Conservation (phyloP, 2,329 filamentous ascomycete species). For the Fusarium sp. region DNA sequence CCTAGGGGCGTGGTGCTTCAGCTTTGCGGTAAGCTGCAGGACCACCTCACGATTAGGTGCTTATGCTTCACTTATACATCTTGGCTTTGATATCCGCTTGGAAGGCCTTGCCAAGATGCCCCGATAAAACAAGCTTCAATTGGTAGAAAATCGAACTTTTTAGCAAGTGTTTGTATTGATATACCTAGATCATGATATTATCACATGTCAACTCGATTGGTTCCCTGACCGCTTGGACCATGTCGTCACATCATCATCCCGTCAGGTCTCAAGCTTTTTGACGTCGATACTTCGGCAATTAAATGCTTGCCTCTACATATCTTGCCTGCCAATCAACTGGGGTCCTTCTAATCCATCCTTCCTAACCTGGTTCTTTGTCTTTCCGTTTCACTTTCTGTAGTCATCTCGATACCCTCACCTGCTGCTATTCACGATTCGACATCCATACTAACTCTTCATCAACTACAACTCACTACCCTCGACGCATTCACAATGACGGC, state of each 20-base stretch:
- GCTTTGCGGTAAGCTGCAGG: not conserved
- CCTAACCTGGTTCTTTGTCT: not conserved
- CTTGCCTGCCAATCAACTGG: not conserved
- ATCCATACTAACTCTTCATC: not conserved
- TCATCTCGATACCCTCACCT: constrained; percentile 10
- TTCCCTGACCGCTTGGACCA: not conserved
- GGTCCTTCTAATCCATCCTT: too few species aligned
- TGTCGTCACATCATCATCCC: constrained; percentile 6
- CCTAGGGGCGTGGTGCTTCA: not conserved
- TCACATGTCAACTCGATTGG: not conserved
- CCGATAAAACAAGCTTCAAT: not conserved
- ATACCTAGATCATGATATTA: not conserved
- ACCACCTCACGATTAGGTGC: constrained; percentile 22
- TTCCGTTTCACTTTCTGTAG: not conserved
- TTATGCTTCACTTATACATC: constrained; percentile 3
- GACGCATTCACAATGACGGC: constrained; percentile 42
- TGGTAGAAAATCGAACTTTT: too few species aligned
- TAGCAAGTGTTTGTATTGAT: not conserved
- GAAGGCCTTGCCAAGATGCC: not conserved
- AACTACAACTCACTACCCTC: not conserved
- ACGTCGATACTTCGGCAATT: not conserved
- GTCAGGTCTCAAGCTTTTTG: not conserved
- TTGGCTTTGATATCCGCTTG: not conserved
- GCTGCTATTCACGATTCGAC: not conserved
- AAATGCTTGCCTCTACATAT: not conserved